Evolutionary conservation across 148 eudicot species (phyloP).

Genomic region (Linanthus parryae): DNA sequence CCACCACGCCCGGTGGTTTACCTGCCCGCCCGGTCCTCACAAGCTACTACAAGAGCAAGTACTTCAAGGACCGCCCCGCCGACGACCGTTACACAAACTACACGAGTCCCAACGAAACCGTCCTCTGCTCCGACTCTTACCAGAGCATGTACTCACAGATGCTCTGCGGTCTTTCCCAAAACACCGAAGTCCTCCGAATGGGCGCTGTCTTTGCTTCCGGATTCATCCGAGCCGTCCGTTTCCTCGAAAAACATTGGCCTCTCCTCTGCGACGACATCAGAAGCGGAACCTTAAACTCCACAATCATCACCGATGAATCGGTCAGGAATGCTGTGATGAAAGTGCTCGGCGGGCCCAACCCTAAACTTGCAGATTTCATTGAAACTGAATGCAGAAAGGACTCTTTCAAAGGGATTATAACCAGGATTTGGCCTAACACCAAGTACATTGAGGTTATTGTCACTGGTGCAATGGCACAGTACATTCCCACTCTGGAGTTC

Average conservation of each 20-base stretch:
- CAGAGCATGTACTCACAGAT: slow-evolving; percentile 84
- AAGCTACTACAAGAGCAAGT: slow-evolving; percentile 61
- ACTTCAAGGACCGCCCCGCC: slow-evolving; percentile 49
- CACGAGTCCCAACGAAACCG: slow-evolving; percentile 73
- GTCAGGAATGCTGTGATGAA: slow-evolving; percentile 49
- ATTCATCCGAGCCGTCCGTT: slow-evolving; percentile 71
- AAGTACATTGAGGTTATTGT: slow-evolving; percentile 79
- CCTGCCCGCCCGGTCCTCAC: slow-evolving; percentile 74
- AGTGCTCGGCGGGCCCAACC: slow-evolving; percentile 48
- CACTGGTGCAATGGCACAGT: slow-evolving; percentile 83
- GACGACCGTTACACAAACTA: slow-evolving; percentile 73
- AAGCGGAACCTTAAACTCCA: slow-evolving; percentile 32
- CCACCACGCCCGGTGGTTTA: slow-evolving; percentile 66
- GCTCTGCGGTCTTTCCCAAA: slow-evolving; percentile 59
- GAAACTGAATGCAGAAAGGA: slow-evolving; percentile 39
- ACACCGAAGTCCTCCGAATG: slow-evolving; percentile 60
- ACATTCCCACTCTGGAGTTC: slow-evolving; percentile 63
- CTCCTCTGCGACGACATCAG: slow-evolving; percentile 40
- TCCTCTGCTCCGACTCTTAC: slow-evolving; percentile 67
- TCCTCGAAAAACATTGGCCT: slow-evolving; percentile 62
- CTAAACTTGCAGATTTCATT: slow-evolving; percentile 52
- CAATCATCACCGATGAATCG: slow-evolving; percentile 45
- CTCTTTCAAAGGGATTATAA: slow-evolving; percentile 64
- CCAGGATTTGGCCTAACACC: slow-evolving; percentile 74
- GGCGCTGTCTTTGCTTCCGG: slow-evolving; percentile 88